phyloP scores from a whole-genome alignment of 2,329 filamentous ascomycete species.

The Penicillium sp. region DNA sequence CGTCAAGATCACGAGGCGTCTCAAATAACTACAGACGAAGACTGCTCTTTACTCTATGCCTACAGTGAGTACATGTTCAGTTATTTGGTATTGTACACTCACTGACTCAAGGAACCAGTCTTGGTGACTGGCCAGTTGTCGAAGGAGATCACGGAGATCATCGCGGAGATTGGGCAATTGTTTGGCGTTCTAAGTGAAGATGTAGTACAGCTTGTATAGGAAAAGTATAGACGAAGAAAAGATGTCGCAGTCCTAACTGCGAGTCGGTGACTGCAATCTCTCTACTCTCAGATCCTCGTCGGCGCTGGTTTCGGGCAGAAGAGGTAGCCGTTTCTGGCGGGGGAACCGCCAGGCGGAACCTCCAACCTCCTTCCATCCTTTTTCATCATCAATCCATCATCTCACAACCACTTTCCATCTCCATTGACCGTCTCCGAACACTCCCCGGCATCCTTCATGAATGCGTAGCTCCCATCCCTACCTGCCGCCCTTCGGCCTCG shows the following conservation, averaged over 20 bases:
- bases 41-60: constrained; percentile 89
- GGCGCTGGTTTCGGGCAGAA: constrained; percentile 11
- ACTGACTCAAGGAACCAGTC: constrained; percentile 41
- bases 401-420: constrained; percentile 7
- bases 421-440: constrained; percentile 13
- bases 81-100: neutral
- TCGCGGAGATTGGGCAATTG: constrained; percentile 56
- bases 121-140: constrained; percentile 61
- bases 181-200: constrained; percentile 63
- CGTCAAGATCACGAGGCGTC: constrained; percentile 62
- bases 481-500: constrained; percentile 42
- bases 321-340: constrained; percentile 27
- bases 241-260: too few relatives aligned
- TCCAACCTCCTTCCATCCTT: constrained; percentile 28
- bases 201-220: constrained; percentile 54
- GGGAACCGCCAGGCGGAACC: constrained; percentile 25
- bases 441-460: constrained; percentile 30
- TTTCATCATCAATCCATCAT: constrained; percentile 26
- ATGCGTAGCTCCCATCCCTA: constrained; percentile 34
- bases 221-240: too few relatives aligned
- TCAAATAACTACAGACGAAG: constrained; percentile 51
- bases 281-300: constrained; percentile 1
- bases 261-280: neutral
- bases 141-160: constrained; percentile 54
- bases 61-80: constrained; percentile 59